phyloP scores from a whole-genome alignment of 192 early-diverging fungal genomes.

The Coemansia sp. region DNA sequence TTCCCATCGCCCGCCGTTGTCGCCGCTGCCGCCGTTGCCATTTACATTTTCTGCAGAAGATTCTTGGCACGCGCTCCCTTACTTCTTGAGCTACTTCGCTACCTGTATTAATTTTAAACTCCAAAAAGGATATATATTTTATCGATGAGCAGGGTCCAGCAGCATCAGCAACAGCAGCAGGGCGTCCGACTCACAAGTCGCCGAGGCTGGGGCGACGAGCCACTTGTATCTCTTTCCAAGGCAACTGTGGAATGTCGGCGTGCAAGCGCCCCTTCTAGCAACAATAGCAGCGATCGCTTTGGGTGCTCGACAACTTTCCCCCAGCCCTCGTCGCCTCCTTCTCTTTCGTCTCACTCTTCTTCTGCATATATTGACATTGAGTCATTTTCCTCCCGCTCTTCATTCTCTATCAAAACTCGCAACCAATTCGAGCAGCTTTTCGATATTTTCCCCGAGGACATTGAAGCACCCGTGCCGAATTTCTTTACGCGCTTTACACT shows the following conservation, averaged over 20 bases:
- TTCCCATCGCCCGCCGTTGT: too few species aligned
- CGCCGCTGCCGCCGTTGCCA: too few species aligned
- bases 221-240: constrained; percentile 33
- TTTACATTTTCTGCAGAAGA: too few species aligned
- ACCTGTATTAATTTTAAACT: too few species aligned
- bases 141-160: neutral
- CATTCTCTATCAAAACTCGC: constrained; percentile 11
- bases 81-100: too few species aligned
- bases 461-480: neutral
- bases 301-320: neutral
- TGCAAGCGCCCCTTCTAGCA: neutral
- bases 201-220: constrained; percentile 15
- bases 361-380: constrained; percentile 26
- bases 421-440: constrained; percentile 29
- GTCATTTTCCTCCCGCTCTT: constrained; percentile 15
- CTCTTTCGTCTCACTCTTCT: constrained; percentile 16
- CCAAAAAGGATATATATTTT: too few species aligned
- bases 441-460: constrained; percentile 19
- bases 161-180: neutral
- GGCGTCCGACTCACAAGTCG: neutral
- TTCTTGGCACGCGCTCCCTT: too few species aligned
- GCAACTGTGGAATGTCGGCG: constrained; percentile 34
- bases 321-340: neutral
- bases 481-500: constrained; percentile 12
- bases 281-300: neutral